phyloP scores from a whole-genome alignment of 2,329 filamentous ascomycete genomes.

The Phialemoniopsis sp. region DNA sequence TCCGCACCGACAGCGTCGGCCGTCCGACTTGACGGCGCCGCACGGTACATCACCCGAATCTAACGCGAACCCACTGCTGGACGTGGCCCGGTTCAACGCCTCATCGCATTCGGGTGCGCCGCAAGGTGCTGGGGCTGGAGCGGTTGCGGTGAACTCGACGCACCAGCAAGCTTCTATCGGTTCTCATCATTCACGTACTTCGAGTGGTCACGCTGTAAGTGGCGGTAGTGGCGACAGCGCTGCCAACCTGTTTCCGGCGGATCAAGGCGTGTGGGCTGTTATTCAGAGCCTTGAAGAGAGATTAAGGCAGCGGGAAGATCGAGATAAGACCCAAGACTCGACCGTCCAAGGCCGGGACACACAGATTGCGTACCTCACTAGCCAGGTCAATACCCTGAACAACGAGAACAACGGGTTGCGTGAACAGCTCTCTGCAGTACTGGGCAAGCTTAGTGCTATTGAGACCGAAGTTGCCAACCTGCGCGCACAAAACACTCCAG shows the following conservation, averaged over 20 bases:
- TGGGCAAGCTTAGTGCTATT: constrained; percentile 13
- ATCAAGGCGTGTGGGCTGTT: constrained; percentile 67
- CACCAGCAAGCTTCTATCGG: constrained; percentile 1
- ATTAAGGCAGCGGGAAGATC: constrained; percentile 41
- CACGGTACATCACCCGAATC: constrained; percentile 27
- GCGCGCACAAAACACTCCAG: constrained; percentile 1
- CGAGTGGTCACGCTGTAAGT: constrained; percentile 34
- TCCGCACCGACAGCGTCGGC: constrained; percentile 44
- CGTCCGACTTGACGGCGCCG: constrained; percentile 40
- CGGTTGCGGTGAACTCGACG: constrained; percentile 1
- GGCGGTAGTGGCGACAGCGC: constrained; percentile 55
- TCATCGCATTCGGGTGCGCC: too few species aligned
- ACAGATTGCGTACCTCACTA: constrained; percentile 27
- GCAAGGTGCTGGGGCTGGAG: constrained; percentile 5
- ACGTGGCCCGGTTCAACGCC: constrained; percentile 24
- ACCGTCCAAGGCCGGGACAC: constrained; percentile 24
- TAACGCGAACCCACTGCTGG: constrained; percentile 25
- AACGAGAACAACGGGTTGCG: constrained; percentile 10
- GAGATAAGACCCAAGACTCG: constrained; percentile 23
- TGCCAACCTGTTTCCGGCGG: constrained; percentile 63
- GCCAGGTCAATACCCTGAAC: constrained; percentile 21
- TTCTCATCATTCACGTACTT: constrained; percentile 23
- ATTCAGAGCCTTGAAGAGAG: constrained; percentile 65
- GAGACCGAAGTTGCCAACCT: constrained; percentile 15
- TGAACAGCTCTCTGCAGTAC: constrained; percentile 7